A percentile compares a stretch with the other conserved stretches of the same genome.
Conservation (phyloP, 345 rosid species). For the Camelina laxa region DNA sequence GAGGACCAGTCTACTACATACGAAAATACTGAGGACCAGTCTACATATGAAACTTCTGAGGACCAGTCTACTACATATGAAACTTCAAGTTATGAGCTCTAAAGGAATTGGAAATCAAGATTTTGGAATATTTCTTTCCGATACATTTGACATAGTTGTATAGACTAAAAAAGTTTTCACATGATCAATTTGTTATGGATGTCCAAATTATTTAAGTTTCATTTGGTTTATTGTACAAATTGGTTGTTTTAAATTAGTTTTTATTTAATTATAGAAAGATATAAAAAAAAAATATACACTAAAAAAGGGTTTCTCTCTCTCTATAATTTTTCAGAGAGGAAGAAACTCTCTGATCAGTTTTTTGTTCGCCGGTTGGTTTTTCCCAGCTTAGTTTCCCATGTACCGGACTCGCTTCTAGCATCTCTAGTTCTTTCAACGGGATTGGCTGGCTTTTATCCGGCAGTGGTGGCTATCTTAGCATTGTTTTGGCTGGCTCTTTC, state of each 20-base stretch:
- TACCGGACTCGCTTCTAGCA: no score
- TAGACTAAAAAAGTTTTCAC: conserved; percentile 32
- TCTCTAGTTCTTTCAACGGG: no score
- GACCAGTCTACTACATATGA: conserved; percentile 10
- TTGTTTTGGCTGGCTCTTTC: no score
- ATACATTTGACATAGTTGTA: conserved; percentile 37
- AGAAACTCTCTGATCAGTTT: no score
- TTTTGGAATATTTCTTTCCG: conserved; percentile 20
- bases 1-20: neutral
- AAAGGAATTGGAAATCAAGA: conserved; percentile 11
- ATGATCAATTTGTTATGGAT: neutral
- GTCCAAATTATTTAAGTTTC: neutral
- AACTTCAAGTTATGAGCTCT: conserved; percentile 36
- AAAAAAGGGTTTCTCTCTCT: no score
- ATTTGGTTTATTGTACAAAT: neutral
- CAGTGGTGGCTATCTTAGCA: no score
- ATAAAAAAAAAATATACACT: no score
- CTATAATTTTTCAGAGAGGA: no score
- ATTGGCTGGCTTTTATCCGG: no score
- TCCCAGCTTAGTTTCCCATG: no score
- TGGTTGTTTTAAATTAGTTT: neutral
- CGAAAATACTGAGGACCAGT: neutral
- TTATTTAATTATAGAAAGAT: no score
- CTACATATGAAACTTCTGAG: neutral
- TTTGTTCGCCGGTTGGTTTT: no score